Conservation (phyloP, 805 yeast species). For the Zygotorulaspora sp. region DNA sequence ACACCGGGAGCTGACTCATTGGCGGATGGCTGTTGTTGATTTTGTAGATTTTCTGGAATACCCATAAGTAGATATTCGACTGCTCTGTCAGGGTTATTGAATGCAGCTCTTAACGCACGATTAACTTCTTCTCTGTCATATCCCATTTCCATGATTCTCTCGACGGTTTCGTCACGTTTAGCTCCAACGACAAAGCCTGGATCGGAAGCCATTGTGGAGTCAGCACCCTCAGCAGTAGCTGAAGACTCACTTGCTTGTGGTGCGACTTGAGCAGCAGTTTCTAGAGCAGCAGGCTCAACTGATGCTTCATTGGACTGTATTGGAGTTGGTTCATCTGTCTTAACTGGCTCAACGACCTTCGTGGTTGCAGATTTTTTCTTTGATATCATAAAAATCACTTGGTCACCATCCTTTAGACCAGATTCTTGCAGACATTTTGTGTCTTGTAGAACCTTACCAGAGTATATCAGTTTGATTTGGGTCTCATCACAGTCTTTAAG, state of each 20-base stretch:
- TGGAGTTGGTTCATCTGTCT: constrained; percentile 21
- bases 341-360: constrained; percentile 24
- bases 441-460: constrained; percentile 87
- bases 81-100: constrained; percentile 96
- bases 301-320: constrained; percentile 18
- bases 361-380: constrained; percentile 41
- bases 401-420: constrained; percentile 78
- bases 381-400: constrained; percentile 87
- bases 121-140: constrained; percentile 84
- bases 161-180: constrained; percentile 72
- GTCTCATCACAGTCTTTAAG: constrained; percentile 62
- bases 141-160: constrained; percentile 92
- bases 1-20: constrained; percentile 16
- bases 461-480: constrained; percentile 84
- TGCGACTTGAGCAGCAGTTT: constrained; percentile 16
- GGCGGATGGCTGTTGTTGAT: constrained; percentile 35
- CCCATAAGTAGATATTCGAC: constrained; percentile 92
- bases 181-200: constrained; percentile 73
- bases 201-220: constrained; percentile 27
- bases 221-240: constrained; percentile 18
- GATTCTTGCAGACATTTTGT: constrained; percentile 66
- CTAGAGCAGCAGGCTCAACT: constrained; percentile 15
- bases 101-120: constrained; percentile 89
- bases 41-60: constrained; percentile 59
- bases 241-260: constrained; percentile 24